phyloP scores from a whole-genome alignment of 768 basidiomycete genomes.

The Leccinellum luteum region DNA sequence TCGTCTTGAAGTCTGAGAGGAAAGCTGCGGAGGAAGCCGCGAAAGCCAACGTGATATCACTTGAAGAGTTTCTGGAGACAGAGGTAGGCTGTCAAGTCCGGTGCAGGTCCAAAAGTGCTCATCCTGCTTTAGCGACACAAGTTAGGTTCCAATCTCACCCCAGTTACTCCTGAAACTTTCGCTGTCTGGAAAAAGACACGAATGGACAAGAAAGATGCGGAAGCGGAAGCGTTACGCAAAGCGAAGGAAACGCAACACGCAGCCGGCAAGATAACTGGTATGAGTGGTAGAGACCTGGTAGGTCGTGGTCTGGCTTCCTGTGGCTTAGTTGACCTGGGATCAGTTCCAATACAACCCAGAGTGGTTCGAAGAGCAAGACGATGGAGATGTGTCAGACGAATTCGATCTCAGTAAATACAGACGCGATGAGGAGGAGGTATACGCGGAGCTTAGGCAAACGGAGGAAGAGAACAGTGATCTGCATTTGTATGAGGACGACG shows the following conservation, averaged over 20 bases:
- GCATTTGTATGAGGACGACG: conserved; percentile 24
- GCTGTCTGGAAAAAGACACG: conserved; percentile 94
- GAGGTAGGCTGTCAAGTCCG: conserved; percentile 59
- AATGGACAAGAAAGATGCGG: conserved; percentile 92
- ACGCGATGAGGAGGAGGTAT: conserved; percentile 32
- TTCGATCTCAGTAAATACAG: conserved; percentile 65
- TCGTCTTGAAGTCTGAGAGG: conserved; percentile 90
- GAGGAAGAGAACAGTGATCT: conserved; percentile 16
- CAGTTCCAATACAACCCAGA: conserved; percentile 96
- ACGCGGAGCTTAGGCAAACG: conserved; percentile 24
- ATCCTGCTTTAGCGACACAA: conserved; percentile 75
- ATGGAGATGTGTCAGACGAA: conserved; percentile 40
- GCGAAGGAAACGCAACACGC: conserved; percentile 77
- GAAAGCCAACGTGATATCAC: conserved; percentile 81
- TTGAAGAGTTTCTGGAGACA: conserved; percentile 97
- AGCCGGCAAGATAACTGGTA: conserved; percentile 88
- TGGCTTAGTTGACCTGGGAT: conserved; percentile 7
- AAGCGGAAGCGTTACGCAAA: conserved; percentile 75
- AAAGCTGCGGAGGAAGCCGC: conserved; percentile 91
- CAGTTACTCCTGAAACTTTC: conserved; percentile 89
- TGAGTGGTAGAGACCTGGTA: conserved; percentile 95
- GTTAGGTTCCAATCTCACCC: conserved; percentile 85
- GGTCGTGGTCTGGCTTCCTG: conserved; percentile 23
- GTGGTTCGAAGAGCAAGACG: conserved; percentile 83
- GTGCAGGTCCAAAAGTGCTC: not conserved